Conservation (phyloP, 2,329 filamentous ascomycete species). For the Aspergillus sp. region DNA sequence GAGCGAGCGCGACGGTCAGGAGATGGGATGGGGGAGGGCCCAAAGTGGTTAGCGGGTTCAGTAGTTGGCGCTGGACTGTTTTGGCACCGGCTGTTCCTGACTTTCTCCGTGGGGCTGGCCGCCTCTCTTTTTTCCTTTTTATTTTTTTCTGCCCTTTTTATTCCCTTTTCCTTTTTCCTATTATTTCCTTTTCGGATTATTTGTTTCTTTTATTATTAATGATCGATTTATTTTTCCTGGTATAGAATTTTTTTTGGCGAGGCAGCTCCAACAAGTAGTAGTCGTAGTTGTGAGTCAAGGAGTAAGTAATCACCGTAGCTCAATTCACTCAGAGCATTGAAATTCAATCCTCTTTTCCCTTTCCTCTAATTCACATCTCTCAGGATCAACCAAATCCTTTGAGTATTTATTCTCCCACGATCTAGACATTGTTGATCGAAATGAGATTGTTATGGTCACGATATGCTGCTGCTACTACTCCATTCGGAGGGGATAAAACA, state of each 20-base stretch:
- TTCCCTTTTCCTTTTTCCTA: constrained; percentile 2
- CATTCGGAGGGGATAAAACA: constrained; percentile 1
- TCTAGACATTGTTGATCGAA: neutral
- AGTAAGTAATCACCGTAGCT: too few species aligned
- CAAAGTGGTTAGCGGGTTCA: constrained; percentile 14
- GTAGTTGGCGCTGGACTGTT: constrained; percentile 13
- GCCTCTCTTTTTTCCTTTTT: constrained; percentile 9
- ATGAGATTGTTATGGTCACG: neutral
- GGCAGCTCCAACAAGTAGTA: neutral
- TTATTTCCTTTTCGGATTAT: neutral
- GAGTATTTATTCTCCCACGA: neutral
- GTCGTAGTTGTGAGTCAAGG: too few species aligned
- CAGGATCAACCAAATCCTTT: neutral
- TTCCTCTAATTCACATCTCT: neutral
- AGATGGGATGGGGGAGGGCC: constrained; percentile 18
- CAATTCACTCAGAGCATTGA: too few species aligned
- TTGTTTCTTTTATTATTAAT: neutral
- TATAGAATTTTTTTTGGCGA: neutral
- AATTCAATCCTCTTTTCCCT: too few species aligned
- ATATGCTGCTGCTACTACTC: neutral
- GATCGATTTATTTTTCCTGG: neutral
- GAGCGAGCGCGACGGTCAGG: constrained; percentile 16
- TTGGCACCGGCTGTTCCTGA: constrained; percentile 21
- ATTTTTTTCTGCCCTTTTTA: constrained; percentile 1
- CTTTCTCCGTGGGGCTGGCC: constrained; percentile 18